Conservation (phyloP, 441 rosid species). For the Codiaeum variegatum region DNA sequence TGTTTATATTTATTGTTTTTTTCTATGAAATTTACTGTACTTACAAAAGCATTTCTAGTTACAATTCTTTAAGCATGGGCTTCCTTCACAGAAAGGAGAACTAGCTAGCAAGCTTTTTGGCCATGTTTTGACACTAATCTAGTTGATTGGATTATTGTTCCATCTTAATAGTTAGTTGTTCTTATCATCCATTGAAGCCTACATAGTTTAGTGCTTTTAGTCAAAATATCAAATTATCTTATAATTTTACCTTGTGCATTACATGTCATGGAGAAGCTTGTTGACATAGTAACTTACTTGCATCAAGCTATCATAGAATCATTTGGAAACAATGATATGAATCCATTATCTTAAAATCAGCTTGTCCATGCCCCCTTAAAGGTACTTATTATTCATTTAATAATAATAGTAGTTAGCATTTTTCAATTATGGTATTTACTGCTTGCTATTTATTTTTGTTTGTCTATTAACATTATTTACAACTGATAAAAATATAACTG, state of each 20-base stretch:
- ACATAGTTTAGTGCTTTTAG: too few relatives aligned
- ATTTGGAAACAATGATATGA: slow-evolving; percentile 59
- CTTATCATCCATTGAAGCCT: too few relatives aligned
- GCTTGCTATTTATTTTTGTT: too few relatives aligned
- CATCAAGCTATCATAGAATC: slow-evolving; percentile 74
- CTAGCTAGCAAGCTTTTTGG: slow-evolving; percentile 60
- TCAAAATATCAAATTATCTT: background rate
- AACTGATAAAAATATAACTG: slow-evolving; percentile 69
- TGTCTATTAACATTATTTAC: slow-evolving; percentile 61
- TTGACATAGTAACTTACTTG: slow-evolving; percentile 65
- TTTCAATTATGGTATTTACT: too few relatives aligned
- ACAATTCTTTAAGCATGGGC: slow-evolving; percentile 79
- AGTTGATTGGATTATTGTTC: too few relatives aligned
- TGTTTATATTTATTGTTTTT: background rate
- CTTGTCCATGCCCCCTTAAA: too few relatives aligned
- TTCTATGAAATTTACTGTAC: background rate
- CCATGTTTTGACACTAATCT: slow-evolving; percentile 67
- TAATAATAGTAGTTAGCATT: too few relatives aligned
- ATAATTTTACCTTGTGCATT: slow-evolving; percentile 20
- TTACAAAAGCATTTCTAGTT: background rate
- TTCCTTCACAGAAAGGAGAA: slow-evolving; percentile 54
- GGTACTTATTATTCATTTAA: too few relatives aligned
- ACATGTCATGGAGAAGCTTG: slow-evolving; percentile 83
- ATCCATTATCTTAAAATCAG: slow-evolving; percentile 12
- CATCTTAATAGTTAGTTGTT: too few relatives aligned